phyloP scores from a whole-genome alignment of 371 early-diverging fungal genomes.

The Apophysomyces trapeziformis region DNA sequence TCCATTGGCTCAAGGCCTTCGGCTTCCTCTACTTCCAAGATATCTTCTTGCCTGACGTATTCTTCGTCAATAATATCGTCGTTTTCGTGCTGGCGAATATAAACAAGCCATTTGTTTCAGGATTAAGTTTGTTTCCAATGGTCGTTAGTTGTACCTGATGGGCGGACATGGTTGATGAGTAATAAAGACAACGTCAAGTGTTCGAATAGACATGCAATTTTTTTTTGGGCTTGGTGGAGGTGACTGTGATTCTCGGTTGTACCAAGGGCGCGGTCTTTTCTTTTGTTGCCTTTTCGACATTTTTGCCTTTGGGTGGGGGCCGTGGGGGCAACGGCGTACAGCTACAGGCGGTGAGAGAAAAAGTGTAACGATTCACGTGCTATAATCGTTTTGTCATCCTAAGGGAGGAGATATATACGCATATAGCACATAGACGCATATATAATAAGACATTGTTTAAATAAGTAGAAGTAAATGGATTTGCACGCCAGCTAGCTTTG shows the following conservation, averaged over 20 bases:
- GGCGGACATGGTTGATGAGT: constrained; percentile 7
- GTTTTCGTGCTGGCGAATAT: background rate
- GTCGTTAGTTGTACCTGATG: background rate
- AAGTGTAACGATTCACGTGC: no score
- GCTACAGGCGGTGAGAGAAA: no score
- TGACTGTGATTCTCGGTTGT: constrained; percentile 3
- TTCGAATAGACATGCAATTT: background rate
- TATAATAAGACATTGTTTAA: no score
- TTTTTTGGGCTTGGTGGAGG: constrained; percentile 6
- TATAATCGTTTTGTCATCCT: no score
- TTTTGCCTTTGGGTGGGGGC: no score
- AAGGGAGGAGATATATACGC: no score
- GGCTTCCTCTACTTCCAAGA: constrained; percentile 21
- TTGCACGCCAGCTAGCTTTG: no score
- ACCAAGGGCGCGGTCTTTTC: no score
- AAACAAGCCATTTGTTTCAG: background rate
- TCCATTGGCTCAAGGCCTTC: constrained; percentile 26
- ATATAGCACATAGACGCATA: no score
- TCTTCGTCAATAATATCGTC: constrained; percentile 31
- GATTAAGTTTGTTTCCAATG: background rate
- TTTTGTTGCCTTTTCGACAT: no score
- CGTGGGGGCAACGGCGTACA: no score
- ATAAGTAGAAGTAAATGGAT: no score
- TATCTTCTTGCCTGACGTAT: constrained; percentile 26
- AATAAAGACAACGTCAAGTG: background rate